A percentile compares a stretch with the other conserved stretches of the same genome.
Conservation (phyloP, 306 rosid species). For the Nissolia schottii region DNA sequence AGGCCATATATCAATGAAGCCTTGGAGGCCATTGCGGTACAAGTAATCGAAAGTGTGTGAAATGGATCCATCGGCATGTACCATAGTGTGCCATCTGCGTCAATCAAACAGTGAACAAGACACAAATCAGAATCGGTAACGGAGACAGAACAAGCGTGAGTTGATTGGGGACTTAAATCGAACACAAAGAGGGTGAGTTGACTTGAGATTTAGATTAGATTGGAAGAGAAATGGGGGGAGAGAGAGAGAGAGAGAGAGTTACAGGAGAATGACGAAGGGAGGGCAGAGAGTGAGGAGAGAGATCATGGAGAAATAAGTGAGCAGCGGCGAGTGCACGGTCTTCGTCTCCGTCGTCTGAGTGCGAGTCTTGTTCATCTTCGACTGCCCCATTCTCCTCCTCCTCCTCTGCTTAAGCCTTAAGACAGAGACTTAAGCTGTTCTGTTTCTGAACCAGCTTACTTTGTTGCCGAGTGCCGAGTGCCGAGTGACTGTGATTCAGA, state of each 20-base stretch:
- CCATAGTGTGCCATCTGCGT: constrained; percentile 97
- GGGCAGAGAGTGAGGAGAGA: constrained; percentile 82
- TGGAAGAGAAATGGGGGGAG: not conserved
- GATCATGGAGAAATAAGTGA: constrained; percentile 74
- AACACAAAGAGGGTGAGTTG: not conserved
- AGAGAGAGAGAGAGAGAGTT: not conserved
- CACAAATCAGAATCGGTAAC: too few species aligned
- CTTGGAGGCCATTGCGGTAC: constrained; percentile 39
- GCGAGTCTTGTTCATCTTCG: too few species aligned
- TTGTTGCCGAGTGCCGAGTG: too few species aligned
- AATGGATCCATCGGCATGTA: constrained; percentile 74
- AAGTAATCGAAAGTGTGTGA: constrained; percentile 44
- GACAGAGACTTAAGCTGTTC: too few species aligned
- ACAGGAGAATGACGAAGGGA: constrained; percentile 87
- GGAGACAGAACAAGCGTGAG: too few species aligned
- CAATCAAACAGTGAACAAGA: not conserved
- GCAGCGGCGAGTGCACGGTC: constrained; percentile 75
- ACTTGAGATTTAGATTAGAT: not conserved
- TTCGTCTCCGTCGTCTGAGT: constrained; percentile 47
- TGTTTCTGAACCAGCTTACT: too few species aligned
- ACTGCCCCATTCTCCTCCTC: not conserved
- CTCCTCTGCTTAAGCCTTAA: too few species aligned
- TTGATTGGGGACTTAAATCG: not conserved
- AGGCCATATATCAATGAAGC: constrained; percentile 63
- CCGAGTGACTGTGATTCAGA: too few species aligned